Evolutionary conservation across 2,329 filamentous ascomycete genomes (phyloP).

Genomic region (Aspergillus sojae): DNA sequence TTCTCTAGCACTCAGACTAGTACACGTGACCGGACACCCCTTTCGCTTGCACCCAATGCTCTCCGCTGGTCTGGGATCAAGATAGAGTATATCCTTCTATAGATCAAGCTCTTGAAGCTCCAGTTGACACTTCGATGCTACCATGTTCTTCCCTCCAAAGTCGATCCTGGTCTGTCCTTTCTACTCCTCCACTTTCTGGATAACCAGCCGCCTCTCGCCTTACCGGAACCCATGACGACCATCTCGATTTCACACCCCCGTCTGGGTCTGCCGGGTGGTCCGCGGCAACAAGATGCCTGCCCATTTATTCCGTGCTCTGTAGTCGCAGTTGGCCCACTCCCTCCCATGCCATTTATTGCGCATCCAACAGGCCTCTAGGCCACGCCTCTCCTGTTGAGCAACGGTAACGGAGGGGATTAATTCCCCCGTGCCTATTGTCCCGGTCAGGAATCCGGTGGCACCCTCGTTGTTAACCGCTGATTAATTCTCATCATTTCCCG

Average conservation of each 20-base stretch:
- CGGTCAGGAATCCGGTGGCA: neutral
- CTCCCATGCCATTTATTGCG: constrained; percentile 3
- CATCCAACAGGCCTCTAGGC: neutral
- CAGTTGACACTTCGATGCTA: neutral
- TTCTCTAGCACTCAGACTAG: constrained; percentile 39
- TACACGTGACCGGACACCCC: constrained; percentile 25
- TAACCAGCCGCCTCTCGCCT: neutral
- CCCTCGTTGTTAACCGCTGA: neutral
- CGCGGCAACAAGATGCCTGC: neutral
- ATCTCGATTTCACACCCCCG: neutral
- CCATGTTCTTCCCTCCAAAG: neutral
- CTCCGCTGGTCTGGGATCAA: constrained; percentile 21
- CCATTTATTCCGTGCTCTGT: constrained; percentile 7
- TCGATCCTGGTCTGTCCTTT: neutral
- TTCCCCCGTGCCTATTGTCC: neutral
- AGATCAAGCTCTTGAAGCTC: neutral
- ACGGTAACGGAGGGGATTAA: constrained; percentile 1
- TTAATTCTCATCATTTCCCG: constrained; percentile 2
- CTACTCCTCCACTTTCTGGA: neutral
- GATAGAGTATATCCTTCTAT: constrained; percentile 13
- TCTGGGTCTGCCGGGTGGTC: neutral
- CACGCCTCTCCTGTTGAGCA: neutral
- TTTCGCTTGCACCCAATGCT: constrained; percentile 38
- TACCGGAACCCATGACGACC: neutral
- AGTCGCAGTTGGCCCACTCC: constrained; percentile 2